These are phyloP conservation scores for Aspergillus panamensis DNA, from an alignment of 495 filamentous ascomycete species.

Conservation along the genomic window DNA sequence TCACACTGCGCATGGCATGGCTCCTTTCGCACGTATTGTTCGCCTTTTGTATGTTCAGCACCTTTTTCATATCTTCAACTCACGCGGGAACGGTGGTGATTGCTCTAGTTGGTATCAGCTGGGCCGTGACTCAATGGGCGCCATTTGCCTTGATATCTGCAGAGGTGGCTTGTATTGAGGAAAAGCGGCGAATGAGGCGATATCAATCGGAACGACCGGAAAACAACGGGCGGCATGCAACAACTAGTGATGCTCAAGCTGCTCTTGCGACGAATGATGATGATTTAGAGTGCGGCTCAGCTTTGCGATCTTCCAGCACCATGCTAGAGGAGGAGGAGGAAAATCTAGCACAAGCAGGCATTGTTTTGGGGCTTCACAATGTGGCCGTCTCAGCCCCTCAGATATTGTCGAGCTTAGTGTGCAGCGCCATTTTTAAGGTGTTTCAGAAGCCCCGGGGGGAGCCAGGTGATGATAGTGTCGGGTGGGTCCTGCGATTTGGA, in stretches of 20 bases:
- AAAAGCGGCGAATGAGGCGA: constrained; percentile 55
- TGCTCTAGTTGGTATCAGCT: constrained; percentile 75
- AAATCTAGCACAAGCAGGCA: constrained; percentile 65
- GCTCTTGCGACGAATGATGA: neutral
- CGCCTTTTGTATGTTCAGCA: constrained; percentile 70
- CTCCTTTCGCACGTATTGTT: constrained; percentile 77
- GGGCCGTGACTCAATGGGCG: constrained; percentile 87
- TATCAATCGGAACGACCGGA: constrained; percentile 27
- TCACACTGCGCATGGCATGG: constrained; percentile 86
- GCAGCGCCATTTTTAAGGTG: constrained; percentile 72
- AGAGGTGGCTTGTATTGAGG: constrained; percentile 77
- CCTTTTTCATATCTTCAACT: constrained; percentile 67
- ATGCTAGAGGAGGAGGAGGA: constrained; percentile 27
- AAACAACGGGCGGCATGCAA: constrained; percentile 2
- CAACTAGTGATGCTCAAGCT: constrained; percentile 1
- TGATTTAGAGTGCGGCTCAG: constrained; percentile 31
- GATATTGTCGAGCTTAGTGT: constrained; percentile 78
- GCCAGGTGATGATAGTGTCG: constrained; percentile 80
- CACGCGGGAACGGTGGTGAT: constrained; percentile 68
- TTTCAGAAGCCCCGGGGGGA: constrained; percentile 79
- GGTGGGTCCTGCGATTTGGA: constrained; percentile 77
- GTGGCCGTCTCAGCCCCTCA: constrained; percentile 86
- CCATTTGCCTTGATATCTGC: constrained; percentile 89
- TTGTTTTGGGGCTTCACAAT: constrained; percentile 88
- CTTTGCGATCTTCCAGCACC: constrained; percentile 14